Percentiles rank a stretch among this genome's conserved stretches.
Evolutionary conservation across 1,284 basidiomycete species (phyloP).

Genomic region (Leccinum solheimii): DNA sequence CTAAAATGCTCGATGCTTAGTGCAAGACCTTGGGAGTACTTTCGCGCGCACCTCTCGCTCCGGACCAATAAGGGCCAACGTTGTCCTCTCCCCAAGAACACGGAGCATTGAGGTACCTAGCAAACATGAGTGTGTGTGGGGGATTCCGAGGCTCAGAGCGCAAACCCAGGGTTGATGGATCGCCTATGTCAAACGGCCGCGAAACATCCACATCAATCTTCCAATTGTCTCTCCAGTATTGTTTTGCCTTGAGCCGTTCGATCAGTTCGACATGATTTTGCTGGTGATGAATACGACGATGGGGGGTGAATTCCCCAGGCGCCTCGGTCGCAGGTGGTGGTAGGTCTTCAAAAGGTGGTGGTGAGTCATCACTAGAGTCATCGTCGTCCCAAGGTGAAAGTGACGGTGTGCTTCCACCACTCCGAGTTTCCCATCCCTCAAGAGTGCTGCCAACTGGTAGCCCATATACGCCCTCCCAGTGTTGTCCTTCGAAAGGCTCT

Average conservation of each 20-base stretch:
- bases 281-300: conserved; percentile 25
- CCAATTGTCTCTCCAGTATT: conserved; percentile 73
- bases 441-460: conserved; percentile 43
- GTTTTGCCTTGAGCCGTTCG: conserved; percentile 56
- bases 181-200: conserved; percentile 56
- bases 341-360: conserved; percentile 21
- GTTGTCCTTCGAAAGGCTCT: conserved; percentile 77
- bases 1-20: conserved; percentile 34
- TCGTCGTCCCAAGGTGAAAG: conserved; percentile 49
- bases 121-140: conserved; percentile 3
- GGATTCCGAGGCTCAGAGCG: not conserved
- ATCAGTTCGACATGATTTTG: conserved; percentile 51
- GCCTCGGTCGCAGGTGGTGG: conserved; percentile 41
- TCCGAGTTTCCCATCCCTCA: conserved; percentile 41
- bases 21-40: not conserved
- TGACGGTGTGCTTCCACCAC: conserved; percentile 45
- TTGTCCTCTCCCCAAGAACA: conserved; percentile 34
- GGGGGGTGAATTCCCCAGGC: conserved; percentile 5
- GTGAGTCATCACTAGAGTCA: conserved; percentile 32
- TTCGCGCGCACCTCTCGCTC: conserved; percentile 33
- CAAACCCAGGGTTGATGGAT: conserved; percentile 68
- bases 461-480: conserved; percentile 68
- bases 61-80: conserved; percentile 31
- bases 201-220: conserved; percentile 44
- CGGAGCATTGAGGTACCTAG: conserved; percentile 51